Evolutionary conservation across 306 rosid genomes (phyloP).

Genomic region (Ammopiptanthus mongolicus): DNA sequence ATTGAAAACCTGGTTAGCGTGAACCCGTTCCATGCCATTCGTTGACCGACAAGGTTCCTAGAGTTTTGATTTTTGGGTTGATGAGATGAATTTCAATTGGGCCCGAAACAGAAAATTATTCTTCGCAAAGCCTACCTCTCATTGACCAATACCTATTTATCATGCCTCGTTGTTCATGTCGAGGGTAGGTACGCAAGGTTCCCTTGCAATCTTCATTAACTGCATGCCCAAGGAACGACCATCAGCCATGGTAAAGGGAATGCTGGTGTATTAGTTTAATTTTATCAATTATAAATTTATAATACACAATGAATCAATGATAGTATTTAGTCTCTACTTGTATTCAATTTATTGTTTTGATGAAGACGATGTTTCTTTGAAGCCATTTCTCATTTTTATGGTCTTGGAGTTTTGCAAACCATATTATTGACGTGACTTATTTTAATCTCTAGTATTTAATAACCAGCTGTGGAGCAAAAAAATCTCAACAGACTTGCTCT

Average conservation of each 20-base stretch:
- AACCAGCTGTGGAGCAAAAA: no score
- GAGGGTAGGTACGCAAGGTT: not conserved
- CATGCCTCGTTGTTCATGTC: not conserved
- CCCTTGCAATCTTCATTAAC: no score
- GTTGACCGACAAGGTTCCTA: no score
- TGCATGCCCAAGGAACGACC: no score
- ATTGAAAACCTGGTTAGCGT: no score
- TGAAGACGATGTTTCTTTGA: not conserved
- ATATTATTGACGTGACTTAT: not conserved
- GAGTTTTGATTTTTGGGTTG: no score
- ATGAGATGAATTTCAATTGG: no score
- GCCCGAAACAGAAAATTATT: no score
- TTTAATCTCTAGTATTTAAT: constrained; percentile 1
- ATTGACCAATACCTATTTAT: not conserved
- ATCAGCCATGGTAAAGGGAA: not conserved
- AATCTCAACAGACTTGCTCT: no score
- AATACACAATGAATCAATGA: no score
- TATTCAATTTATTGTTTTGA: not conserved
- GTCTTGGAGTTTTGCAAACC: not conserved
- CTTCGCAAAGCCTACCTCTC: no score
- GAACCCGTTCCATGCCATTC: no score
- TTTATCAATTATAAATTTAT: not conserved
- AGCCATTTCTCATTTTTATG: not conserved
- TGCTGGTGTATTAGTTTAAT: not conserved
- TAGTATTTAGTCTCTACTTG: not conserved